A percentile compares a stretch with the other conserved stretches of the same genome.
Conservation (phyloP, 768 basidiomycete species). For the Dendrothele bispora region DNA sequence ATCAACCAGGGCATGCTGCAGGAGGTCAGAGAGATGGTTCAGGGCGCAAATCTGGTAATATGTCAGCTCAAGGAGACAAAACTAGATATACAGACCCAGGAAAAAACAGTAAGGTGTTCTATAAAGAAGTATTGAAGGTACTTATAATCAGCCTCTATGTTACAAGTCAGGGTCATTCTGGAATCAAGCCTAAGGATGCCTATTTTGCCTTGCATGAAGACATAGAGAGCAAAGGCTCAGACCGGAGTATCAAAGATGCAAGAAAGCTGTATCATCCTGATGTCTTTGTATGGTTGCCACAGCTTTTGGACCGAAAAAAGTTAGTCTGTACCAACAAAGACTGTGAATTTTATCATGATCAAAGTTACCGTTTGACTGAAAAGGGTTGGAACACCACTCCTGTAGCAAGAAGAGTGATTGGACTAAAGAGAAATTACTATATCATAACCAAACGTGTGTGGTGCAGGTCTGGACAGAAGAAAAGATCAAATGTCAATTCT, state of each 20-base stretch:
- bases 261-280: constrained; percentile 6
- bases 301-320: constrained; percentile 2
- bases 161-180: constrained; percentile 10
- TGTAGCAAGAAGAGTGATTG: constrained; percentile 14
- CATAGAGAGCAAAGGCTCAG: too few relatives aligned
- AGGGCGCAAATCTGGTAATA: constrained; percentile 1
- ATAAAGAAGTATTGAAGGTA: constrained; percentile 2
- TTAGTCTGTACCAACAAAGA: neutral
- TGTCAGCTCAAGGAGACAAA: neutral
- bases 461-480: too few relatives aligned
- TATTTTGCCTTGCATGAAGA: too few relatives aligned
- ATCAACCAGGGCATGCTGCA: constrained; percentile 12
- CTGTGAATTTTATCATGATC: constrained; percentile 3
- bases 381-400: constrained; percentile 18
- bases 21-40: constrained; percentile 13
- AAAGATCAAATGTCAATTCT: too few relatives aligned
- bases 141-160: constrained; percentile 7
- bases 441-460: constrained; percentile 14
- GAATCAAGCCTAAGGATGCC: constrained; percentile 7
- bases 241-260: too few relatives aligned
- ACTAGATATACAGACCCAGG: neutral
- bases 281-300: constrained; percentile 10
- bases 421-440: constrained; percentile 14
- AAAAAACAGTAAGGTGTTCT: constrained; percentile 4
- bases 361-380: constrained; percentile 6